A percentile compares a stretch with the other conserved stretches of the same genome.
phyloP scores from a whole-genome alignment of 2,329 filamentous ascomycete genomes.

The Cryphonectria nitschkei region DNA sequence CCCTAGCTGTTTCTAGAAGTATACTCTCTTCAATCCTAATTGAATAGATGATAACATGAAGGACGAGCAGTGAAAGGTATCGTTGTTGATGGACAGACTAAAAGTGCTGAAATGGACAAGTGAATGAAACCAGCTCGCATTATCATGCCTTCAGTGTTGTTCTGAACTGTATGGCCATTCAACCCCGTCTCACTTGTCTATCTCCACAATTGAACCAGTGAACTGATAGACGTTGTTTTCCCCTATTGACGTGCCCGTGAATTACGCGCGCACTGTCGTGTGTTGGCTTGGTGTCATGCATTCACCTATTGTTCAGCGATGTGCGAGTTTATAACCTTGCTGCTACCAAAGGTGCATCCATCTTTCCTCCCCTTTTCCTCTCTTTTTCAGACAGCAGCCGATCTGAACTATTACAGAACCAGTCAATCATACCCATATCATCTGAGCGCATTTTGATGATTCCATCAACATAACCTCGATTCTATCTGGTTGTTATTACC shows the following conservation, averaged over 20 bases:
- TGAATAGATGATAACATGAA: not conserved
- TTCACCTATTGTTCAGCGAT: not conserved
- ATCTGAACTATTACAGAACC: not conserved
- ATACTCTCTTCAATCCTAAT: not conserved
- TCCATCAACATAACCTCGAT: not conserved
- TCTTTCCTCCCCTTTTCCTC: not conserved
- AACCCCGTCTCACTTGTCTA: not conserved
- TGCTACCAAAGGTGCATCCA: not conserved
- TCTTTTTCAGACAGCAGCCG: not conserved
- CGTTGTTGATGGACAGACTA: too few relatives aligned
- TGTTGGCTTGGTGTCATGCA: not conserved
- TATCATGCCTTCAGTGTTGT: not conserved
- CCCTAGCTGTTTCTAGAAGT: not conserved
- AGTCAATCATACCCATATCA: not conserved
- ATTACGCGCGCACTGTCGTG: not conserved
- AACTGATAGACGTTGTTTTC: not conserved
- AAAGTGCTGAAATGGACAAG: not conserved
- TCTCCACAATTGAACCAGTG: not conserved
- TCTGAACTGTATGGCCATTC: not conserved
- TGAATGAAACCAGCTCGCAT: not conserved
- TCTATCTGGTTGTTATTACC: not conserved
- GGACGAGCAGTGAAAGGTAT: not conserved
- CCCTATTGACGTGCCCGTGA: not conserved
- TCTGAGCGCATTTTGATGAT: not conserved
- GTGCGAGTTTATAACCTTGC: not conserved